phyloP scores from a whole-genome alignment of 2,329 filamentous ascomycete species.

The Thielaviopsis populi region DNA sequence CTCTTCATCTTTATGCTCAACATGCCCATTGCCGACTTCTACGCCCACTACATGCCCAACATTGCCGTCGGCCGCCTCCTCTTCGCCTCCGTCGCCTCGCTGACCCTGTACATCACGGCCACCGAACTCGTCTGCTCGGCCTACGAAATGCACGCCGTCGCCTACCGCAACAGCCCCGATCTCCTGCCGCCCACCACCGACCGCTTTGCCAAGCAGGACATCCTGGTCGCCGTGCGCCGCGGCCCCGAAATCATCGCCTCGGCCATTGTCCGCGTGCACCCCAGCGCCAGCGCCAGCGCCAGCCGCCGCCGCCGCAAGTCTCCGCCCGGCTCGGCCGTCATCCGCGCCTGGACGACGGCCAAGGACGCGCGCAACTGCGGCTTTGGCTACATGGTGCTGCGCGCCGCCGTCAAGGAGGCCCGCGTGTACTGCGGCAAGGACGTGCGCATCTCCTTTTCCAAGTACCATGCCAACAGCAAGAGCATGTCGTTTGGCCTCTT shows the following conservation, averaged over 20 bases:
- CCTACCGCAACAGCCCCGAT: conserved; percentile 47
- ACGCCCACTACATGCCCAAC: conserved; percentile 19
- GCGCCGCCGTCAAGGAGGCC: conserved; percentile 55
- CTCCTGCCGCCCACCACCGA: conserved; percentile 20
- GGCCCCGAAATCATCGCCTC: conserved; percentile 55
- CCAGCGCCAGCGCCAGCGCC: conserved; percentile 8
- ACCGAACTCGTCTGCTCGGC: conserved; percentile 44
- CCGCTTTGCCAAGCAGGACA: conserved; percentile 30
- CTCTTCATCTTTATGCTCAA: conserved; percentile 28
- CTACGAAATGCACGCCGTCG: conserved; percentile 50
- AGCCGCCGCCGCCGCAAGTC: background rate
- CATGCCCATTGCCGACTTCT: conserved; percentile 28
- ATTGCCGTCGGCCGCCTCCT: conserved; percentile 38
- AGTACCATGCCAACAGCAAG: conserved; percentile 60
- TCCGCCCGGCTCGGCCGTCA: conserved; percentile 43
- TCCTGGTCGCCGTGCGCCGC: conserved; percentile 38
- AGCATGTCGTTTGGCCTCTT: conserved; percentile 48
- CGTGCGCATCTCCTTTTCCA: conserved; percentile 55
- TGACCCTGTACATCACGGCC: conserved; percentile 46
- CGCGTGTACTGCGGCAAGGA: conserved; percentile 53
- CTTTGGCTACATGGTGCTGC: conserved; percentile 55
- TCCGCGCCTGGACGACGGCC: conserved; percentile 71
- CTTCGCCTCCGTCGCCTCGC: conserved; percentile 42
- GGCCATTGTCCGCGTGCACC: conserved; percentile 40
- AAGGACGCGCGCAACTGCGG: conserved; percentile 54